phyloP scores from a whole-genome alignment of 2,329 filamentous ascomycete genomes.

The Diaporthe citriasiana region DNA sequence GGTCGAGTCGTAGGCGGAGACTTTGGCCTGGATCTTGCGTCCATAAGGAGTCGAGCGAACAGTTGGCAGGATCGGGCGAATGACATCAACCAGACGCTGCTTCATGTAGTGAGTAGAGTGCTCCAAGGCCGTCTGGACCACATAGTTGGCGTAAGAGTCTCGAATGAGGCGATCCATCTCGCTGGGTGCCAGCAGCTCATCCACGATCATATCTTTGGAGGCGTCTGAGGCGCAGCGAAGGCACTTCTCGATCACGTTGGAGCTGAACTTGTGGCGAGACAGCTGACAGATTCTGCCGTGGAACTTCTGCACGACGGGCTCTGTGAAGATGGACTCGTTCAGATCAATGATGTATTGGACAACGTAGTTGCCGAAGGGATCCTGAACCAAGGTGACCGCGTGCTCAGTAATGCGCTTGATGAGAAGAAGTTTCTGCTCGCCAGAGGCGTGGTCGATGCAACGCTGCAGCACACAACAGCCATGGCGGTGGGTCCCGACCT shows the following conservation, averaged over 20 bases:
- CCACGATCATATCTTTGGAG: conserved; percentile 85
- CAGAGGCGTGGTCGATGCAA: conserved; percentile 96
- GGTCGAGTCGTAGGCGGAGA: conserved; percentile 70
- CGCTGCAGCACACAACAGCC: conserved; percentile 98
- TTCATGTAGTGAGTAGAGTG: conserved; percentile 83
- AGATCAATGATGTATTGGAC: conserved; percentile 98
- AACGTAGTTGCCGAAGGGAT: conserved; percentile 98
- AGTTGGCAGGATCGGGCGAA: conserved; percentile 85
- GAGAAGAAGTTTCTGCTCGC: conserved; percentile 87
- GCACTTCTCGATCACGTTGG: conserved; percentile 98
- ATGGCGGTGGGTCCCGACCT: conserved; percentile 95
- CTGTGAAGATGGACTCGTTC: conserved; percentile 88
- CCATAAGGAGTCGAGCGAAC: conserved; percentile 95
- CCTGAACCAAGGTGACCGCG: conserved; percentile 90
- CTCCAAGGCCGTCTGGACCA: conserved; percentile 95
- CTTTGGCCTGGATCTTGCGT: conserved; percentile 92
- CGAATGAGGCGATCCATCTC: conserved; percentile 92
- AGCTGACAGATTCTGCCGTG: conserved; percentile 76
- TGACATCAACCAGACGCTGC: conserved; percentile 81
- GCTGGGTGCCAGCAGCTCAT: conserved; percentile 80
- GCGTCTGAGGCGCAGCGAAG: conserved; percentile 84
- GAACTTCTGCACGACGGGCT: conserved; percentile 88
- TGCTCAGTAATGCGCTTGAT: conserved; percentile 90
- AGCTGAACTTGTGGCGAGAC: conserved; percentile 99
- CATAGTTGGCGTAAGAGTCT: conserved; percentile 97